Conservation (phyloP, 2,329 filamentous ascomycete genomes). For the Hypoxylon sp. region DNA sequence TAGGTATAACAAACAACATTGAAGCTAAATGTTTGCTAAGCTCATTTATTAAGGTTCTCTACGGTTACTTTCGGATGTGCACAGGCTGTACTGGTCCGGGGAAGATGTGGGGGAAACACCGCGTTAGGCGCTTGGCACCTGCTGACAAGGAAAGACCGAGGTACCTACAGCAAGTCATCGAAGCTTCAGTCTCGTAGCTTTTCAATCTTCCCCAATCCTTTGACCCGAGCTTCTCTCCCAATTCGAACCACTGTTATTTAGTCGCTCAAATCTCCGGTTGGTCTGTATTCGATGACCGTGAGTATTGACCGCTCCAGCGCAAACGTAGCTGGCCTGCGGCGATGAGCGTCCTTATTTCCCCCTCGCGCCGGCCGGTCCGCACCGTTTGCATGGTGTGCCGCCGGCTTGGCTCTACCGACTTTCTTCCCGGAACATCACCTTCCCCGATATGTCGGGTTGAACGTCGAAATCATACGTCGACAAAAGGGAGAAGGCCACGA, state of each 20-base stretch:
- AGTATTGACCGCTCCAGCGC: constrained; percentile 45
- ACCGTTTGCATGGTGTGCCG: constrained; percentile 37
- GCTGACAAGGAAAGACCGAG: constrained; percentile 33
- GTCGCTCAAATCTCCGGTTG: constrained; percentile 15
- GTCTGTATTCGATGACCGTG: constrained; percentile 44
- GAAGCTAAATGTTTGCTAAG: neutral
- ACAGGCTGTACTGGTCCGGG: constrained; percentile 21
- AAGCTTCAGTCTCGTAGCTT: constrained; percentile 25
- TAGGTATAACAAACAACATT: neutral
- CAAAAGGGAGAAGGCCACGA: constrained; percentile 57
- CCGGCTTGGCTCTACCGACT: constrained; percentile 27
- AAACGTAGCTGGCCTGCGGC: constrained; percentile 50
- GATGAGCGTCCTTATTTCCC: constrained; percentile 50
- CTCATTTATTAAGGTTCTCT: constrained; percentile 4
- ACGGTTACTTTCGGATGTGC: constrained; percentile 34
- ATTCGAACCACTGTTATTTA: neutral
- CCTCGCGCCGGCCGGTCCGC: constrained; percentile 48
- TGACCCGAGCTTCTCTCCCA: constrained; percentile 27
- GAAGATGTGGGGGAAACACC: constrained; percentile 33
- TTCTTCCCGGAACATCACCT: constrained; percentile 42
- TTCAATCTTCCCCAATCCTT: constrained; percentile 30
- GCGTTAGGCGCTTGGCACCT: constrained; percentile 25
- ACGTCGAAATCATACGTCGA: constrained; percentile 53
- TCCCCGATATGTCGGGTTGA: constrained; percentile 31
- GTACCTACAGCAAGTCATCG: constrained; percentile 20